phyloP scores from a whole-genome alignment of 2,329 filamentous ascomycete species.

The Emergomyces orientalis region DNA sequence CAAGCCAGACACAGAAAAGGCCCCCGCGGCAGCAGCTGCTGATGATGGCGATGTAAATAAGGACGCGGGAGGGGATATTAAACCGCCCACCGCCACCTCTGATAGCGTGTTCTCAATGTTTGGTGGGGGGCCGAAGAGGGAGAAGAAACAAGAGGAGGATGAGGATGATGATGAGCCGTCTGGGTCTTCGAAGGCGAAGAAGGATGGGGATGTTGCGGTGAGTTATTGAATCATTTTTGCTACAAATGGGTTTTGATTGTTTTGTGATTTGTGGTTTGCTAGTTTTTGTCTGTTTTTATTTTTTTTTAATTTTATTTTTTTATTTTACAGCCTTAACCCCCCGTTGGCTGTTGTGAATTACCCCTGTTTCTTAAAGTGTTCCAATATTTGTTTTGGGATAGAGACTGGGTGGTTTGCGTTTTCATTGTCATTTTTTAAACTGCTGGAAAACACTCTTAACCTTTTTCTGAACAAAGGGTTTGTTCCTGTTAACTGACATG shows the following conservation, averaged over 20 bases:
- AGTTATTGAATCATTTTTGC: too few species aligned
- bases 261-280: too few species aligned
- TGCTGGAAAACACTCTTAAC: neutral
- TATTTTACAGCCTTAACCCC: too few species aligned
- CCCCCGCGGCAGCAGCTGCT: constrained; percentile 29
- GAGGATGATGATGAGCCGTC: constrained; percentile 79
- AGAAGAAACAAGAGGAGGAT: constrained; percentile 70
- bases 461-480: neutral
- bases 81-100: constrained; percentile 34
- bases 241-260: too few species aligned
- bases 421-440: too few species aligned
- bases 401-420: too few species aligned
- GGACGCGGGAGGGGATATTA: constrained; percentile 5
- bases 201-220: constrained; percentile 50
- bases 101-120: constrained; percentile 92
- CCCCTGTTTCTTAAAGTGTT: neutral
- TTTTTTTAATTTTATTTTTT: constrained; percentile 1
- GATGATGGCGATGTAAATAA: neutral
- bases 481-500: neutral
- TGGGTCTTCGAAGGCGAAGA: constrained; percentile 71
- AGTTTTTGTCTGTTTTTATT: constrained; percentile 12
- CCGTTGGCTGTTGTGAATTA: constrained; percentile 9
- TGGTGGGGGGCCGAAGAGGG: constrained; percentile 92
- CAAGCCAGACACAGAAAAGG: constrained; percentile 21
- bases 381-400: too few species aligned